Conservation (phyloP, 75 land plant genomes). For the Sequoiadendron giganteum region DNA sequence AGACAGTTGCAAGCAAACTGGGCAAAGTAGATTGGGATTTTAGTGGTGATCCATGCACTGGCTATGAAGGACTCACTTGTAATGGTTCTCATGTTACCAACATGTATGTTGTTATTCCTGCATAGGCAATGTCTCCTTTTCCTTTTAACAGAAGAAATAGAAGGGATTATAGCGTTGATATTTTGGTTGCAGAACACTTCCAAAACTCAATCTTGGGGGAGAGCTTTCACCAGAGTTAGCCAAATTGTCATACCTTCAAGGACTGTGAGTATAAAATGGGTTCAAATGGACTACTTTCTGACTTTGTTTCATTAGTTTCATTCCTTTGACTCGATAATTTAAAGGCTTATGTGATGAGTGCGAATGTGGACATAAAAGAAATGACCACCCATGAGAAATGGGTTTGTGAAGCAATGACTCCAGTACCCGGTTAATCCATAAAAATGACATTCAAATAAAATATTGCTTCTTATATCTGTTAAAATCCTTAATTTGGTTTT, state of each 20-base stretch:
- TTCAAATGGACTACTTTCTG: not conserved
- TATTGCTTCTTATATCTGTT: not conserved
- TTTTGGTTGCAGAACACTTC: conserved; percentile 4
- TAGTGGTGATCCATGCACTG: not conserved
- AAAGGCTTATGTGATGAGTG: not conserved
- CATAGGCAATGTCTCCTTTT: not conserved
- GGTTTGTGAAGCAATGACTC: not conserved
- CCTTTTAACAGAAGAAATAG: not conserved
- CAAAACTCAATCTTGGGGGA: not conserved
- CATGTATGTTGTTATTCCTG: not conserved
- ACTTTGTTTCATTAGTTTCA: not conserved
- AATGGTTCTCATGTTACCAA: not conserved
- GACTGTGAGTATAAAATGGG: not conserved
- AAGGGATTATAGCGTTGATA: not conserved
- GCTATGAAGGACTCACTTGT: not conserved
- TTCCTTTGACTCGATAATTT: not conserved
- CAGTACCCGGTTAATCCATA: not conserved
- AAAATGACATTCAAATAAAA: not conserved
- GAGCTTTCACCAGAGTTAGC: not conserved
- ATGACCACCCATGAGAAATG: not conserved
- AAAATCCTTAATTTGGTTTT: not conserved
- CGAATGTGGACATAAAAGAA: not conserved
- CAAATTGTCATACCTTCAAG: not conserved
- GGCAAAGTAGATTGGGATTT: conserved; percentile 4
- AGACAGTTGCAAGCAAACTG: not conserved